A percentile compares a stretch with the other conserved stretches of the same genome.
Conservation (phyloP, 805 yeast genomes). For the Myxozyma neotropica region DNA sequence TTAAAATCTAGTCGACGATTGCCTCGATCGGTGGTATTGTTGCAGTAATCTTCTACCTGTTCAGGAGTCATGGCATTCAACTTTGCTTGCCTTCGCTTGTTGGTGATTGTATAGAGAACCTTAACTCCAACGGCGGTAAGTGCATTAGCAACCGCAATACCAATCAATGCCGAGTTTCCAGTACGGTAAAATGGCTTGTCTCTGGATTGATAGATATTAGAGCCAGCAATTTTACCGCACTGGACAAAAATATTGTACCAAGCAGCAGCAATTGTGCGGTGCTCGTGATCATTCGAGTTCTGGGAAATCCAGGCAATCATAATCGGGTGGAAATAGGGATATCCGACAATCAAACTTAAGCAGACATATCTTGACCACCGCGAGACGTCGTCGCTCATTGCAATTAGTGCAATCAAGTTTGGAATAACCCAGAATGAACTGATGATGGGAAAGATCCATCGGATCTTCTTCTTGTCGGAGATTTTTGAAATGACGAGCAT, state of each 20-base stretch:
- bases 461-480: conserved; percentile 26
- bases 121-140: conserved; percentile 36
- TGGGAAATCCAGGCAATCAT: conserved; percentile 62
- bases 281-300: conserved; percentile 61
- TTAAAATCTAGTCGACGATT: conserved; percentile 59
- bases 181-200: conserved; percentile 63
- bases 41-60: conserved; percentile 52
- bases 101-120: conserved; percentile 41
- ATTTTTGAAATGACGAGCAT: conserved; percentile 36
- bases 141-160: conserved; percentile 35
- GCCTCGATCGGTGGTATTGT: conserved; percentile 54
- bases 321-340: conserved; percentile 56
- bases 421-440: conserved; percentile 31
- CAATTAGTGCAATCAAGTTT: conserved; percentile 37
- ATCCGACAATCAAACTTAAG: conserved; percentile 44
- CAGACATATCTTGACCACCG: conserved; percentile 30
- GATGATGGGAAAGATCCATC: conserved; percentile 30
- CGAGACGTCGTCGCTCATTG: conserved; percentile 19
- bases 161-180: conserved; percentile 52
- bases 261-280: conserved; percentile 66
- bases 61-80: conserved; percentile 58
- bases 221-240: conserved; percentile 55
- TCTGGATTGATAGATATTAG: conserved; percentile 57
- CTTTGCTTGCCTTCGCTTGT: conserved; percentile 44
- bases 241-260: conserved; percentile 68